Base-by-base conservation (phyloP, 129 eudicot genomes). In the Sambucus nigra region DNA sequence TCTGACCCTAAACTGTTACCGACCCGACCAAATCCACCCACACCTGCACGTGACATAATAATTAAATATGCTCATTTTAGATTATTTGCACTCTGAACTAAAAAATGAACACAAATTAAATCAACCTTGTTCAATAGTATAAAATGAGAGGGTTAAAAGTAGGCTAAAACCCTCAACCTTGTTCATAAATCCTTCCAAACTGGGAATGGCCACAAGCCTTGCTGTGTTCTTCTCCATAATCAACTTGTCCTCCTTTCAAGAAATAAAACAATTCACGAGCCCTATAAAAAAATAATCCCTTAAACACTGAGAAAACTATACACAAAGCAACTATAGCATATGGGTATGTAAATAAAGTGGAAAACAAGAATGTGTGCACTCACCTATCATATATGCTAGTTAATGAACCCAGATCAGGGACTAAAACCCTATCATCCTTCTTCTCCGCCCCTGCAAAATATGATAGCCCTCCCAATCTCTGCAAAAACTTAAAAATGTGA, bases 221-320 rank as follows among this genome's bases (percentile, higher is more conserved):
- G 63, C 88, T 76, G 58, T 80, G 88, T 57, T 80, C 88, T 63
- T 80, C 88, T 28, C 88, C 88, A 65, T 80, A 75, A 76, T 80
- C 83, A 58, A 76, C 83, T 59, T 57, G 73, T 53, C 88, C 88
- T 28, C 88, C 88, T 72, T 80, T 80, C 73, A 80, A 46, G 25
- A 72, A 80, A 58, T 80, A 80, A 69, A 80, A 80, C 73, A 80
- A 68, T 44, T 80, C 88, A 41, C 88, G 70, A 13, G 88, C 88
- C 83, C 88, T 80, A 69, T 48, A 71, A 48, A 47, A 28, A 11
- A 53, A 60, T 61, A 27, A 18, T 46, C 65, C 65, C 28, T 33
- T 25, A 56, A 54, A 53, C 17, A 21, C 41, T 45, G 12, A 15
- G 28, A 47, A 21, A 9, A 27, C 24, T 17, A 25, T 13, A 10